Base-by-base conservation (phyloP, 495 filamentous ascomycete genomes). In the Aspergillus hancockii region DNA sequence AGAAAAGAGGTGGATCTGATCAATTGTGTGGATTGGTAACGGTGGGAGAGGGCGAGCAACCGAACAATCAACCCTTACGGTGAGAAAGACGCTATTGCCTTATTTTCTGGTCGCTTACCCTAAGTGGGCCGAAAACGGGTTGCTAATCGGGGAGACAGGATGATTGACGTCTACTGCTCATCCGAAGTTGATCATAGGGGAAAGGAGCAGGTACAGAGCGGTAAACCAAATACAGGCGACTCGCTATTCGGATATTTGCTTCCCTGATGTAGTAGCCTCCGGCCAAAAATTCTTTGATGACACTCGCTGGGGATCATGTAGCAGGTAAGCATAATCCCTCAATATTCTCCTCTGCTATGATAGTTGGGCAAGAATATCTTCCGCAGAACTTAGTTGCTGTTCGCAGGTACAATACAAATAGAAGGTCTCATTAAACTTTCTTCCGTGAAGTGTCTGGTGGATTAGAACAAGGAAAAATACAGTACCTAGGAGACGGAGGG, bases 141-240 rank as follows among this genome's bases (percentile, higher is more conserved):
- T 59, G 52, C 36, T 60, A 59, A 64, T 67, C 65, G 59, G 61
- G 56, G 54, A 60, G 54, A 67, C 58, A 60, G 54, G 53, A 43
- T 55, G 58, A 64, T 63, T 61, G 55, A 63, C 62, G 38, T 63
- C 40, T 57, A 64, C 51, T 54, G 55, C 43, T 47, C 43, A 47
- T 47, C 43, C 2, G 18, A 47, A 23, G 43, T 47, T 47, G 41
- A 54, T 62, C 41, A 63, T 50, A 54, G 58, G 49, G 60, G 58
- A 47, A 41, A 25, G 31, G 28, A 52, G 14, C 18, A 23, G n/a
- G 21, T 49, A 52, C 49, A 30, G 28, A 13, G 19, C 36, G 52
- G 52, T 41, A 54, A 45, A 0, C n/a, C 34, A 41, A 41, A 41
- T 18, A 41, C 12, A 41, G n/a, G 14, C 12, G 5, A 41, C n/a